Conservation (phyloP, 768 basidiomycete genomes). For the Leccinum barrowsii region DNA sequence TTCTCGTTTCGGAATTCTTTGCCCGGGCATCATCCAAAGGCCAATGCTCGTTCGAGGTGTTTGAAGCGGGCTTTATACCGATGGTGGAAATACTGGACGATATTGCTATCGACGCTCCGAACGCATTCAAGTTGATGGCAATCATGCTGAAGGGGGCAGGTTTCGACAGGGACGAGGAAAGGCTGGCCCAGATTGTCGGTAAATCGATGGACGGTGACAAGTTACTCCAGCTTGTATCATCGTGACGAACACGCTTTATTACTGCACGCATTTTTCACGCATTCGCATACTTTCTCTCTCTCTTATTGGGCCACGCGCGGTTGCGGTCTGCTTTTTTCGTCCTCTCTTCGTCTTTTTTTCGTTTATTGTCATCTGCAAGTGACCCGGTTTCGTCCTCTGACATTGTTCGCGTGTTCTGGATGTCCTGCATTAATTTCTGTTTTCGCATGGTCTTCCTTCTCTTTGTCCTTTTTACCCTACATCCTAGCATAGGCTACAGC, state of each 20-base stretch:
- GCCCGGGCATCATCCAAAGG: conserved; percentile 54
- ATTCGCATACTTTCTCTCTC: conserved; percentile 11
- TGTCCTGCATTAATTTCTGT: conserved; percentile 31
- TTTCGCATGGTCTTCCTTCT: conserved; percentile 22
- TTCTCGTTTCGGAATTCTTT: conserved; percentile 77
- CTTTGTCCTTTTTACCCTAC: conserved; percentile 12
- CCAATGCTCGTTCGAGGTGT: conserved; percentile 52
- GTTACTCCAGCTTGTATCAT: conserved; percentile 57
- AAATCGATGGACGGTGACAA: conserved; percentile 61
- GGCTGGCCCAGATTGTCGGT: conserved; percentile 50
- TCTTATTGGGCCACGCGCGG: conserved; percentile 11
- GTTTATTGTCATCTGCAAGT: conserved; percentile 5
- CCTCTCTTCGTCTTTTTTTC: neutral
- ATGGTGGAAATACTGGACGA: conserved; percentile 82
- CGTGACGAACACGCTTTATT: conserved; percentile 10
- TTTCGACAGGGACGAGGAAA: conserved; percentile 55
- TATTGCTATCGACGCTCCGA: conserved; percentile 85
- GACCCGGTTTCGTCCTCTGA: conserved; percentile 22
- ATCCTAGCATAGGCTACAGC: conserved; percentile 23
- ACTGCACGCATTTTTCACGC: conserved; percentile 15
- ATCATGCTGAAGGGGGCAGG: conserved; percentile 68
- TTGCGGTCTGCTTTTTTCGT: conserved; percentile 7
- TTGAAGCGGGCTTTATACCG: conserved; percentile 72
- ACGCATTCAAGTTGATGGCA: conserved; percentile 74
- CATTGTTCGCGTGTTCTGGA: conserved; percentile 22